These are phyloP conservation scores for Lactarius akahatsu DNA, from an alignment of 768 basidiomycete genomes.

Conservation along the genomic window DNA sequence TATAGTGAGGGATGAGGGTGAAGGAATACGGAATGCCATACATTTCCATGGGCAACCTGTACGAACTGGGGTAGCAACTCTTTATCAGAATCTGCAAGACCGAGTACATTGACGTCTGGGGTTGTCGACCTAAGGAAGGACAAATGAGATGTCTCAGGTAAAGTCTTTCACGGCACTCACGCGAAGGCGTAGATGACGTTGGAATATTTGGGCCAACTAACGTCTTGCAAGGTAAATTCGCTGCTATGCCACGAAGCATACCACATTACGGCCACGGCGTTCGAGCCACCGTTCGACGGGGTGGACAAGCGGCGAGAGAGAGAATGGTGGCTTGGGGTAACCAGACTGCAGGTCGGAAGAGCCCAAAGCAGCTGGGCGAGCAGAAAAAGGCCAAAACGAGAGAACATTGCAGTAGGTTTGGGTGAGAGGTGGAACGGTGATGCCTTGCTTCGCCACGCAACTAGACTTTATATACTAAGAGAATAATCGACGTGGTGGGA, in stretches of 20 bases:
- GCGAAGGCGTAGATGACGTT: conserved; percentile 61
- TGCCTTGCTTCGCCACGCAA: background rate
- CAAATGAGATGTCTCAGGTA: background rate
- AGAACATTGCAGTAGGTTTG: background rate
- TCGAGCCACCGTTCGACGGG: background rate
- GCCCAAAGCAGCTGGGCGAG: background rate
- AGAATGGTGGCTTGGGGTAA: no score
- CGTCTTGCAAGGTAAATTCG: conserved; percentile 41
- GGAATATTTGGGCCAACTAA: conserved; percentile 58
- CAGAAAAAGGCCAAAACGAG: background rate
- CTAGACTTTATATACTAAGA: background rate
- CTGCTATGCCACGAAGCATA: conserved; percentile 52
- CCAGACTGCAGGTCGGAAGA: background rate
- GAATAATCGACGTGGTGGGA: no score
- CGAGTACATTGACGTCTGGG: conserved; percentile 31
- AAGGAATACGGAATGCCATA: background rate
- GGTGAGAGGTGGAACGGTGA: background rate
- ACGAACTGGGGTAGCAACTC: conserved; percentile 32
- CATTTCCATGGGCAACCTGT: conserved; percentile 28
- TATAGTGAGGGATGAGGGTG: background rate
- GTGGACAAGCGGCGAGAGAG: no score
- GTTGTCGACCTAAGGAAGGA: conserved; percentile 6
- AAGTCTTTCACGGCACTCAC: conserved; percentile 41
- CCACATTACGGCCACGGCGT: conserved; percentile 49
- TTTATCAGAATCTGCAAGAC: conserved; percentile 32